Evolutionary conservation across 2,329 filamentous ascomycete genomes (phyloP).

Genomic region (Clarireedia homoeocarpa): DNA sequence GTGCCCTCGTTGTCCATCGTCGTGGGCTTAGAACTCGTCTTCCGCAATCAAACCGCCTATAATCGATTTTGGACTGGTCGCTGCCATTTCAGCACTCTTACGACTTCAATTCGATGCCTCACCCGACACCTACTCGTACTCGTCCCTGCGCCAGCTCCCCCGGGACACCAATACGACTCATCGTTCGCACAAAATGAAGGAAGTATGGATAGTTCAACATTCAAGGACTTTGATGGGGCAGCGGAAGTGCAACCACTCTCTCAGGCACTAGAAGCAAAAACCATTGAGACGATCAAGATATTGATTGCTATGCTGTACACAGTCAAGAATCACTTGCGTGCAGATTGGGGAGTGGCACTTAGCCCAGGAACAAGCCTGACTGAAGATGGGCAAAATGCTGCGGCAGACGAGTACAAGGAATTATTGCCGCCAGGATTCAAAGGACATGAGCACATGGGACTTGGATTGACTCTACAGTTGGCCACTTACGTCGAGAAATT

Average conservation of each 20-base stretch:
- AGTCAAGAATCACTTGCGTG: slow-evolving; percentile 55
- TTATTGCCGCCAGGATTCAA: slow-evolving; percentile 42
- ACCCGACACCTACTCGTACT: slow-evolving; percentile 43
- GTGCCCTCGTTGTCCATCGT: slow-evolving; percentile 57
- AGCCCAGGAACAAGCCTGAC: slow-evolving; percentile 25
- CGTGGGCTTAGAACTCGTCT: slow-evolving; percentile 60
- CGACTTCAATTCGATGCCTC: slow-evolving; percentile 52
- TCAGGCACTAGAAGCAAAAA: slow-evolving; percentile 34
- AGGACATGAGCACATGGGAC: slow-evolving; percentile 49
- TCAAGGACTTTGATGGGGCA: slow-evolving; percentile 5
- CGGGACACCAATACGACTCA: slow-evolving; percentile 14
- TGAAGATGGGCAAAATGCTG: slow-evolving; percentile 27
- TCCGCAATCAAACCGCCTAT: slow-evolving; percentile 49
- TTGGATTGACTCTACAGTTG: slow-evolving; percentile 53
- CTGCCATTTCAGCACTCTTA: slow-evolving; percentile 47
- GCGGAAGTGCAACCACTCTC: slow-evolving; percentile 10
- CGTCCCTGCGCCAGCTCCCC: slow-evolving; percentile 27
- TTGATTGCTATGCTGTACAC: slow-evolving; percentile 55
- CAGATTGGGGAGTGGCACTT: slow-evolving; percentile 48
- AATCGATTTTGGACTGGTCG: slow-evolving; percentile 45
- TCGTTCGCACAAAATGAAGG: slow-evolving; percentile 13
- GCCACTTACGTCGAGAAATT: slow-evolving; percentile 52
- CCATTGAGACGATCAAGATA: slow-evolving; percentile 49
- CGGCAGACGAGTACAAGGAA: slow-evolving; percentile 40
- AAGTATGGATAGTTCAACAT: slow-evolving; percentile 6